Conservation (phyloP, 2,329 filamentous ascomycete species). For the Clonostachys solani region DNA sequence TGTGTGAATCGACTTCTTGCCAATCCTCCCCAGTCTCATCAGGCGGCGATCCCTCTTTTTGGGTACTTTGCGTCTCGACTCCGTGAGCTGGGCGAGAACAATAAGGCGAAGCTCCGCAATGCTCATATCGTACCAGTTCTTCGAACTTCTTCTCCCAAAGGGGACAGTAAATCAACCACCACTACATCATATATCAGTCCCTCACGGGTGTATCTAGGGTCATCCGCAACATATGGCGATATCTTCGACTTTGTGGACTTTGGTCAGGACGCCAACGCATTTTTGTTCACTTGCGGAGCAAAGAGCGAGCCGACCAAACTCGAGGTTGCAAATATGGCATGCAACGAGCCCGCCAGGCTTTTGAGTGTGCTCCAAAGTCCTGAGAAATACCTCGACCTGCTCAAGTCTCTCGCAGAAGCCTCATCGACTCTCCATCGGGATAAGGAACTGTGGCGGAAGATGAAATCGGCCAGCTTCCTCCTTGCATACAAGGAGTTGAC, state of each 20-base stretch:
- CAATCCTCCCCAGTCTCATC: slow-evolving; percentile 63
- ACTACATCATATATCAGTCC: slow-evolving; percentile 50
- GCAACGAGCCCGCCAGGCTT: slow-evolving; percentile 76
- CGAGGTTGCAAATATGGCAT: slow-evolving; percentile 82
- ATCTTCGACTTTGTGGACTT: slow-evolving; percentile 99
- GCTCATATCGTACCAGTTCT: slow-evolving; percentile 69
- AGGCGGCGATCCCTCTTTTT: slow-evolving; percentile 69
- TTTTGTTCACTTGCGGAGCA: slow-evolving; percentile 82
- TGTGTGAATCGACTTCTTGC: slow-evolving; percentile 72
- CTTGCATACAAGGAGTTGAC: slow-evolving; percentile 76
- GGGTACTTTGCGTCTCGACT: slow-evolving; percentile 78
- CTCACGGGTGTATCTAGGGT: slow-evolving; percentile 76
- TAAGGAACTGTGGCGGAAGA: slow-evolving; percentile 69
- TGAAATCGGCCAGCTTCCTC: slow-evolving; percentile 73
- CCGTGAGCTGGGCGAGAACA: slow-evolving; percentile 63
- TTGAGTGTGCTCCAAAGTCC: slow-evolving; percentile 74
- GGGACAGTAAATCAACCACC: slow-evolving; percentile 33
- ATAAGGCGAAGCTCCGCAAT: slow-evolving; percentile 55
- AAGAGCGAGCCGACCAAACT: slow-evolving; percentile 85
- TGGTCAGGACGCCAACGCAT: slow-evolving; percentile 79
- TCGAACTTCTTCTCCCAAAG: slow-evolving; percentile 18
- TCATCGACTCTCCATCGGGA: slow-evolving; percentile 68
- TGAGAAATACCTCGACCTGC: slow-evolving; percentile 81
- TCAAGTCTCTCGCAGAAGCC: slow-evolving; percentile 77
- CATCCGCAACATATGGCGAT: slow-evolving; percentile 65